These are phyloP conservation scores for Cicer chorassanicum DNA, from an alignment of 306 rosid genomes.

Conservation along the genomic window DNA sequence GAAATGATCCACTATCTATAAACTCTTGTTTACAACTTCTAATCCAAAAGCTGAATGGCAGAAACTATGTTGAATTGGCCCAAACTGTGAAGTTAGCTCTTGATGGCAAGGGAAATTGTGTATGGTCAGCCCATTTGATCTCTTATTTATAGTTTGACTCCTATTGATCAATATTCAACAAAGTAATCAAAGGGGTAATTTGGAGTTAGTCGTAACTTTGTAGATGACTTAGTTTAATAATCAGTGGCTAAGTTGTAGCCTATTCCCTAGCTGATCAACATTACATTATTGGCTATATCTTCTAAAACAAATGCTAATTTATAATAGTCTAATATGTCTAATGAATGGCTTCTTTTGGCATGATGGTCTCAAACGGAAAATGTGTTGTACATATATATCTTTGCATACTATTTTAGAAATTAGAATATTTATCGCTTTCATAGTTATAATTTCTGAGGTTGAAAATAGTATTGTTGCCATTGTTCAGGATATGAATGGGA, in stretches of 20 bases:
- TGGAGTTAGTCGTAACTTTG: not conserved
- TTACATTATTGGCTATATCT: not conserved
- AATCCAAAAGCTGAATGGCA: too few species aligned
- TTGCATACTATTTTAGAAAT: slow-evolving; percentile 14
- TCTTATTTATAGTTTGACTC: not conserved
- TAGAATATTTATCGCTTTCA: not conserved
- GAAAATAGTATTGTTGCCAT: slow-evolving; percentile 43
- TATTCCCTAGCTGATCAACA: slow-evolving; percentile 5
- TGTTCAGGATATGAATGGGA: slow-evolving; percentile 97
- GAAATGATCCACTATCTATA: too few species aligned
- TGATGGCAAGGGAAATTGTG: not conserved
- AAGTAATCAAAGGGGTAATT: not conserved
- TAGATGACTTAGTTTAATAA: not conserved
- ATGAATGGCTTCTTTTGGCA: slow-evolving; percentile 17
- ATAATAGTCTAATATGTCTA: not conserved
- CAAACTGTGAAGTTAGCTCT: too few species aligned
- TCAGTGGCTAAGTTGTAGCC: not conserved
- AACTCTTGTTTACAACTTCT: too few species aligned
- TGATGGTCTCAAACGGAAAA: not conserved
- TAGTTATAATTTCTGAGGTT: slow-evolving; percentile 46
- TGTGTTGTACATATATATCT: not conserved
- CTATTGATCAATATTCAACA: not conserved
- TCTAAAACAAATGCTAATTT: slow-evolving; percentile 20
- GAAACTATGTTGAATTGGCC: too few species aligned
- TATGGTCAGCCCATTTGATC: not conserved